A percentile compares a stretch with the other conserved stretches of the same genome.
phyloP scores from a whole-genome alignment of 768 basidiomycete species.

The Naganishia onofrii region DNA sequence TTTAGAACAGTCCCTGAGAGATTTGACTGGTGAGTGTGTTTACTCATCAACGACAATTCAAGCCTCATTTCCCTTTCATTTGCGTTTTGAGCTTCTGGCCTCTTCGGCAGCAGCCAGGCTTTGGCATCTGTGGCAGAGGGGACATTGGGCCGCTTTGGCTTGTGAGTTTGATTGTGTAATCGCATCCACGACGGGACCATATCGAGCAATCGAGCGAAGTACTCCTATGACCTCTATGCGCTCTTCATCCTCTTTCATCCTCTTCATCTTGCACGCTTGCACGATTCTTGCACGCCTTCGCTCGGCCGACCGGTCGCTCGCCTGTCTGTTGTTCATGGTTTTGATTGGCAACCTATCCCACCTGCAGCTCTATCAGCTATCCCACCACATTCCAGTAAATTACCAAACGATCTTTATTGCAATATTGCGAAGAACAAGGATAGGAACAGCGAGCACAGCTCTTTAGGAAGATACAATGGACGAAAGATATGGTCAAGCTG shows the following conservation, averaged over 20 bases:
- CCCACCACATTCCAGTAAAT: not conserved
- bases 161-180: not conserved
- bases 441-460: not conserved
- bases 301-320: too few relatives aligned
- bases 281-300: too few relatives aligned
- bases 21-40: constrained; percentile 3
- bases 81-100: not conserved
- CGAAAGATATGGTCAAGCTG: too few relatives aligned
- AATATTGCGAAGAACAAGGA: not conserved
- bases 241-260: not conserved
- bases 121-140: not conserved
- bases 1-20: too few relatives aligned
- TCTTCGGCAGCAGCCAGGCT: not conserved
- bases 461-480: not conserved
- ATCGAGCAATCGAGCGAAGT: not conserved
- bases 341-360: not conserved
- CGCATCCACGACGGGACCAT: not conserved
- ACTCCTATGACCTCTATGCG: not conserved
- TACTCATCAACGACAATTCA: constrained; percentile 3
- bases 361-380: not conserved
- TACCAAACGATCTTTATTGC: not conserved
- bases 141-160: not conserved
- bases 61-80: constrained; percentile 10
- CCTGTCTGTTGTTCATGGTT: too few relatives aligned
- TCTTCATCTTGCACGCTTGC: too few relatives aligned